phyloP scores from a whole-genome alignment of 176 grass and related monocot genomes.

The Secale cereale region DNA sequence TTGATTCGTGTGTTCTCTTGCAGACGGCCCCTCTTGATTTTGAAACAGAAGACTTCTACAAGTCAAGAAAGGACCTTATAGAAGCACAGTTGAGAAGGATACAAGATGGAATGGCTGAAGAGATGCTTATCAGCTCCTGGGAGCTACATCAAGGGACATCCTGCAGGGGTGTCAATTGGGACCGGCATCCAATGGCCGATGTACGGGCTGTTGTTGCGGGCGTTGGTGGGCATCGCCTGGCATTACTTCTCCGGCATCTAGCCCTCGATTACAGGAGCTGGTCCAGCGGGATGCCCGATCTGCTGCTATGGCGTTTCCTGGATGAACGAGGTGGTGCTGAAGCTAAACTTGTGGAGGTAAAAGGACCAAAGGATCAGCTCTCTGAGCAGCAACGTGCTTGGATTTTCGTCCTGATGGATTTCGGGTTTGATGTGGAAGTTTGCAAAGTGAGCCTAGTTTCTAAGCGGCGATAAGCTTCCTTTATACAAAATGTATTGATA shows the following conservation, averaged over 20 bases:
- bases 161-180: constrained; percentile 73
- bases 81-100: constrained; percentile 73
- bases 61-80: constrained; percentile 63
- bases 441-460: constrained; percentile 68
- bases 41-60: constrained; percentile 80
- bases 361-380: constrained; percentile 80
- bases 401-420: constrained; percentile 80
- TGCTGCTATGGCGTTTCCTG: constrained; percentile 87
- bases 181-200: constrained; percentile 59
- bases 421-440: constrained; percentile 71
- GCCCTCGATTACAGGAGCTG: constrained; percentile 83
- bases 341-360: constrained; percentile 90
- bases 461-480: constrained; percentile 31
- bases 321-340: constrained; percentile 46
- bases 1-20: constrained; percentile 6
- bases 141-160: constrained; percentile 65
- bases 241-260: constrained; percentile 66
- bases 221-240: constrained; percentile 52
- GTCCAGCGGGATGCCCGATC: constrained; percentile 90
- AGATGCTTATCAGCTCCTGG: constrained; percentile 83
- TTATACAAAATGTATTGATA: not conserved
- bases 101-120: constrained; percentile 69
- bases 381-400: constrained; percentile 90
- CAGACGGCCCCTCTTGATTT: constrained; percentile 84
- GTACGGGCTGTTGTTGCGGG: constrained; percentile 62